phyloP scores from a whole-genome alignment of 768 basidiomycete genomes.

The Naganishia kalamii region DNA sequence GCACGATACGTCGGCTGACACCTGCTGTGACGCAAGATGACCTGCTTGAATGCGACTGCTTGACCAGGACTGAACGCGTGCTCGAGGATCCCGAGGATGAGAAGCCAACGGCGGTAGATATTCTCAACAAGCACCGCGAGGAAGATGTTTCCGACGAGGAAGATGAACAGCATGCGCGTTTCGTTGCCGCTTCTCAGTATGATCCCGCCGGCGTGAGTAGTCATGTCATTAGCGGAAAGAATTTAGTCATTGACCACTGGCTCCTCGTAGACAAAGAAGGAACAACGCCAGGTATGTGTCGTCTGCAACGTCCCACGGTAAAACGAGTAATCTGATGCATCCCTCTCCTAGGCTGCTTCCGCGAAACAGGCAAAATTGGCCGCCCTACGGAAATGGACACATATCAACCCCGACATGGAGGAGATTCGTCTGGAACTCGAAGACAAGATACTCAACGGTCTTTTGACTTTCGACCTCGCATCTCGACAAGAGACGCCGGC shows the following conservation, averaged over 20 bases:
- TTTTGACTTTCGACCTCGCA: slow-evolving; percentile 23
- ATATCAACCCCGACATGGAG: slow-evolving; percentile 36
- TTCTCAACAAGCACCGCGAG: slow-evolving; percentile 23
- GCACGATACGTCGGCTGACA: neutral
- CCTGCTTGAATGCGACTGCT: slow-evolving; percentile 67
- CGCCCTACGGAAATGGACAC: slow-evolving; percentile 43
- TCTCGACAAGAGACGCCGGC: neutral
- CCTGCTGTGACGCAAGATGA: slow-evolving; percentile 53
- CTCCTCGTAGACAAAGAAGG: slow-evolving; percentile 30
- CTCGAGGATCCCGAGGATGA: slow-evolving; percentile 29
- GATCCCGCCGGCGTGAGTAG: slow-evolving; percentile 40
- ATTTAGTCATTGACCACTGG: neutral
- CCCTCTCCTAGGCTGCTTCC: slow-evolving; percentile 27
- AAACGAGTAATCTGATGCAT: neutral
- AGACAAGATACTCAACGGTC: slow-evolving; percentile 35
- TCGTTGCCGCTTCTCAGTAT: slow-evolving; percentile 38
- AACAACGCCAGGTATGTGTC: slow-evolving; percentile 33
- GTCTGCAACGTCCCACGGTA: neutral
- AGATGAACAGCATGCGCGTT: slow-evolving; percentile 16
- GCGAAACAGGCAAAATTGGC: slow-evolving; percentile 43
- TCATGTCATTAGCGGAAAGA: neutral
- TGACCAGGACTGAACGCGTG: slow-evolving; percentile 39
- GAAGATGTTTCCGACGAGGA: slow-evolving; percentile 29
- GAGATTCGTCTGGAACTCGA: slow-evolving; percentile 26
- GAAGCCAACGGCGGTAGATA: slow-evolving; percentile 2